These are phyloP conservation scores for Serendipita sp. DNA, from an alignment of 768 basidiomycete genomes.

Conservation along the genomic window DNA sequence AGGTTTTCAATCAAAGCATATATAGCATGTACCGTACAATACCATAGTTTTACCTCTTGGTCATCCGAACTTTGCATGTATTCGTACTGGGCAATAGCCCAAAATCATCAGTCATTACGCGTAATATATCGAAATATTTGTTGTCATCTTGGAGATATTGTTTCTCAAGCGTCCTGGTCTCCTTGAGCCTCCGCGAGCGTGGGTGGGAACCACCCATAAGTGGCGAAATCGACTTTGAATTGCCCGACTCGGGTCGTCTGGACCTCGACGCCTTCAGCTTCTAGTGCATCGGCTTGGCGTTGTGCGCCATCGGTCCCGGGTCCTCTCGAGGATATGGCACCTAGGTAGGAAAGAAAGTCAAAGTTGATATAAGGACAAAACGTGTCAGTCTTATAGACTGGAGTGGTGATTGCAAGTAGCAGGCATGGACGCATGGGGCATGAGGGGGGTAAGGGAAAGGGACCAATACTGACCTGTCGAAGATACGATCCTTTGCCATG, in stretches of 20 bases:
- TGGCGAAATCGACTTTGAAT: not conserved
- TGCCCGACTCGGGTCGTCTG: slow-evolving; percentile 22
- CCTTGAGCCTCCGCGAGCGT: not conserved
- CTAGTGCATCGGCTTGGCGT: slow-evolving; percentile 57
- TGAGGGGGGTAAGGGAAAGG: slow-evolving; percentile 20
- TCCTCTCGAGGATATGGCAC: slow-evolving; percentile 49
- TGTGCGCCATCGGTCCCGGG: slow-evolving; percentile 69
- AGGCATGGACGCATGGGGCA: too few relatives aligned
- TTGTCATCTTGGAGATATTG: too few relatives aligned
- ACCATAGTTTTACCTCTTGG: too few relatives aligned
- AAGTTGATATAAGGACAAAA: too few relatives aligned
- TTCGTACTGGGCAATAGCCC: too few relatives aligned
- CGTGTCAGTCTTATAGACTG: not conserved
- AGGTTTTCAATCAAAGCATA: too few relatives aligned
- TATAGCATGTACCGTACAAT: too few relatives aligned
- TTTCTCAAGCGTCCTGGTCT: not conserved
- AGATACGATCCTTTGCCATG: slow-evolving; percentile 67
- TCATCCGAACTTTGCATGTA: too few relatives aligned
- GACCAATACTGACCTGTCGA: slow-evolving; percentile 33
- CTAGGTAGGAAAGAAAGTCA: not conserved
- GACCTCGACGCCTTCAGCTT: slow-evolving; percentile 73
- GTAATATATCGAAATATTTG: too few relatives aligned
- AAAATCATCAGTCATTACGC: too few relatives aligned
- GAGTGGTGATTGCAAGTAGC: too few relatives aligned
- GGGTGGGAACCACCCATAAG: not conserved